A percentile compares a stretch with the other conserved stretches of the same genome.
These are phyloP conservation scores for Hyparrhenia diplandra DNA, from an alignment of 176 grass and related monocot species.

Conservation along the genomic window DNA sequence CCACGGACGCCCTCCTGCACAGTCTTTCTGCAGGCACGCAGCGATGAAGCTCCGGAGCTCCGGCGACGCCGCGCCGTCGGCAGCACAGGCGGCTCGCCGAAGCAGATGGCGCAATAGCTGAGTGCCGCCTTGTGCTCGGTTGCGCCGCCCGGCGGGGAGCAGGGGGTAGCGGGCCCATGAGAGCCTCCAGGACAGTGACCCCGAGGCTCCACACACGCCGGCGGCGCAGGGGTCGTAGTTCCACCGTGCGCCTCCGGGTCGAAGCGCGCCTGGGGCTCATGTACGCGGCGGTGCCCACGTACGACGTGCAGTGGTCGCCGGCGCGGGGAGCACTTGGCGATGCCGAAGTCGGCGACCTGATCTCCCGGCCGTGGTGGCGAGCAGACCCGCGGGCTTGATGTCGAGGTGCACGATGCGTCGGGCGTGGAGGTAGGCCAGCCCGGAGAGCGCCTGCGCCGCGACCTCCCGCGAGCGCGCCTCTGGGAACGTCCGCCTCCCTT, in stretches of 20 bases:
- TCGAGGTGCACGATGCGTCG: slow-evolving; percentile 44
- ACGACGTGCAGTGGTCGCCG: slow-evolving; percentile 36
- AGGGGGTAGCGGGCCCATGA: slow-evolving; percentile 42
- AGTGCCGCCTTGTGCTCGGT: slow-evolving; percentile 52
- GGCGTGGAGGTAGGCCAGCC: slow-evolving; percentile 41
- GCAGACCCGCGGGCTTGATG: slow-evolving; percentile 45
- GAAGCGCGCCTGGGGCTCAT: slow-evolving; percentile 65
- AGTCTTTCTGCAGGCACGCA: slow-evolving; percentile 45
- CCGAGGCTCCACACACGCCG: slow-evolving; percentile 52
- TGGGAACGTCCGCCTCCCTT: slow-evolving; percentile 25
- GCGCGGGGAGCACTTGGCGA: slow-evolving; percentile 34
- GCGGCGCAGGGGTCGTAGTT: slow-evolving; percentile 44
- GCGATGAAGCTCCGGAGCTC: slow-evolving; percentile 38
- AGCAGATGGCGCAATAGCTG: slow-evolving; percentile 65
- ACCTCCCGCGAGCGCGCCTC: slow-evolving; percentile 57
- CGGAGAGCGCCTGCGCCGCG: slow-evolving; percentile 36
- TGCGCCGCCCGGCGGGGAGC: slow-evolving; percentile 41
- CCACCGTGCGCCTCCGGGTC: slow-evolving; percentile 47
- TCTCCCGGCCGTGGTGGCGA: slow-evolving; percentile 11
- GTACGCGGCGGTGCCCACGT: slow-evolving; percentile 44
- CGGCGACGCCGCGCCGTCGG: slow-evolving; percentile 17
- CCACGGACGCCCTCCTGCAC: slow-evolving; percentile 34
- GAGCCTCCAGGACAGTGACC: slow-evolving; percentile 41
- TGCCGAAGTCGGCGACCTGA: slow-evolving; percentile 62
- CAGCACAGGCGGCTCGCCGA: slow-evolving; percentile 22